Conservation (phyloP, 306 rosid species). For the Pachyrhizus erosus region DNA sequence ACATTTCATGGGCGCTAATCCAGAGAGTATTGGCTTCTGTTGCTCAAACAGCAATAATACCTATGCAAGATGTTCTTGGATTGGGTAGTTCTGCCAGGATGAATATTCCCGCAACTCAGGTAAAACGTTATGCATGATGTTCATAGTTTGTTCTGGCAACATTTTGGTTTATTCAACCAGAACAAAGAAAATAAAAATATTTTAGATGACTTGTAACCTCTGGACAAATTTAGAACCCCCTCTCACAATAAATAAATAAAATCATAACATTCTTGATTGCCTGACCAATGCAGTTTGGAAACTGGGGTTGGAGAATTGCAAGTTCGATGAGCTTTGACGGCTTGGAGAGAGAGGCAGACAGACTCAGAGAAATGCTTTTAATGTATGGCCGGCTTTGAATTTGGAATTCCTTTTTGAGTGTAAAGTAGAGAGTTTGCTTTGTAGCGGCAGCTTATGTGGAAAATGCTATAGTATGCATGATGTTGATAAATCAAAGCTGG, state of each 20-base stretch:
- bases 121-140: slow-evolving; percentile 46
- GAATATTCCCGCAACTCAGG: slow-evolving; percentile 99
- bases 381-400: slow-evolving; percentile 79
- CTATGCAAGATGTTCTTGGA: slow-evolving; percentile 90
- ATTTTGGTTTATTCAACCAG: not conserved
- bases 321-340: slow-evolving; percentile 70
- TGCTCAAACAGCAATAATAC: slow-evolving; percentile 82
- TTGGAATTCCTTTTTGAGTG: slow-evolving; percentile 26
- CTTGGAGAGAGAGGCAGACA: slow-evolving; percentile 71
- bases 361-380: slow-evolving; percentile 64
- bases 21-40: slow-evolving; percentile 72
- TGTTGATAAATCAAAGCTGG: slow-evolving; percentile 24
- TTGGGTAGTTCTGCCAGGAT: slow-evolving; percentile 89
- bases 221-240: not conserved
- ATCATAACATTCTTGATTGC: slow-evolving; percentile 38
- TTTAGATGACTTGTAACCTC: not conserved
- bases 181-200: not conserved
- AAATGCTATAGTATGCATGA: slow-evolving; percentile 7
- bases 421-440: slow-evolving; percentile 31
- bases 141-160: slow-evolving; percentile 8
- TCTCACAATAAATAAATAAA: not conserved
- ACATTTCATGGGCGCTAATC: slow-evolving; percentile 77
- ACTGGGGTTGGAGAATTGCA: slow-evolving; percentile 93
- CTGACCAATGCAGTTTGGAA: slow-evolving; percentile 69
- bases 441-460: slow-evolving; percentile 9